A percentile compares a stretch with the other conserved stretches of the same genome.
Conservation (phyloP, 306 rosid genomes). For the Malus sylvestris region DNA sequence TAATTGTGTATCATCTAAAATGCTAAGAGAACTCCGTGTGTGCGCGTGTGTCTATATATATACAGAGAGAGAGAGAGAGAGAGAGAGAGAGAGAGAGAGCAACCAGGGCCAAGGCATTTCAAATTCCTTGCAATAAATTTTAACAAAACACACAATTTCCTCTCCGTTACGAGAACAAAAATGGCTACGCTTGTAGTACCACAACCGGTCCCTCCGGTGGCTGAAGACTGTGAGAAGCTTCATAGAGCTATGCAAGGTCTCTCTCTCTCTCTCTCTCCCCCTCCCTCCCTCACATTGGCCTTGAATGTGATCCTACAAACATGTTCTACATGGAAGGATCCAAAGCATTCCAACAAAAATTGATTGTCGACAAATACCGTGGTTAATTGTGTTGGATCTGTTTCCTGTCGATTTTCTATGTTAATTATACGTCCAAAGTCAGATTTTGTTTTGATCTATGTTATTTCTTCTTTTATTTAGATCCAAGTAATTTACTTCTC, state of each 20-base stretch:
- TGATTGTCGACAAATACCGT: neutral
- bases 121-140: neutral
- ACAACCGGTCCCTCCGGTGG: slow-evolving; percentile 17
- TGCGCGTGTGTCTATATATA: too few relatives aligned
- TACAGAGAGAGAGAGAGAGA: too few relatives aligned
- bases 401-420: neutral
- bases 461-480: too few relatives aligned
- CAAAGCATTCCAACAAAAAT: neutral
- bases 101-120: too few relatives aligned
- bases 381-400: neutral
- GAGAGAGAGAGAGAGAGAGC: too few relatives aligned
- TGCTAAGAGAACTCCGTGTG: too few relatives aligned
- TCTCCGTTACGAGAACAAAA: neutral
- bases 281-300: neutral
- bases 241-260: slow-evolving; percentile 23
- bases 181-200: slow-evolving; percentile 32
- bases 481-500: too few relatives aligned
- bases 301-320: neutral
- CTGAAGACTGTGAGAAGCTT: slow-evolving; percentile 25
- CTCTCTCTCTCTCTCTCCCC: neutral
- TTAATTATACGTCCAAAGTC: neutral
- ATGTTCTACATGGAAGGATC: neutral
- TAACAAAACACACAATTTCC: neutral
- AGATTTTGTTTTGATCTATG: too few relatives aligned
- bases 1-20: too few relatives aligned